phyloP scores from a whole-genome alignment of 2,329 filamentous ascomycete species.

The Emericellopsis atlantica region DNA sequence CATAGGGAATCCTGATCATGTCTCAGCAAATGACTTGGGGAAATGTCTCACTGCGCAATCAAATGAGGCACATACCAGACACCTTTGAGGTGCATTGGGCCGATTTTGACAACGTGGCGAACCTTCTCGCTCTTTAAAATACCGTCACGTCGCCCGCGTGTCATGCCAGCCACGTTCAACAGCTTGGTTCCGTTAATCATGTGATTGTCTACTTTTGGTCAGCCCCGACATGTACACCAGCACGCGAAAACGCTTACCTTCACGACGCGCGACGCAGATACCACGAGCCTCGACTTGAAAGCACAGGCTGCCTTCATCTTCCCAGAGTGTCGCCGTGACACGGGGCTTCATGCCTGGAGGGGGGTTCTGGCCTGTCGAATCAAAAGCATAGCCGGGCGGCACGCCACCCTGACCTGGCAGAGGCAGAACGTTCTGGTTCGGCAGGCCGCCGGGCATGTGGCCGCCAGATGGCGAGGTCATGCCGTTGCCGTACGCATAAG shows the following conservation, averaged over 20 bases:
- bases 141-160: slow-evolving; percentile 82
- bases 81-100: slow-evolving; percentile 96
- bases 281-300: slow-evolving; percentile 96
- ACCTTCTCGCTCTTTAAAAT: slow-evolving; percentile 97
- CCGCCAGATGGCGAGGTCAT: slow-evolving; percentile 68
- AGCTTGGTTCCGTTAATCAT: slow-evolving; percentile 99
- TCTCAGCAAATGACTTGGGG: slow-evolving; percentile 10
- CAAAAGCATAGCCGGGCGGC: slow-evolving; percentile 50
- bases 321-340: slow-evolving; percentile 94
- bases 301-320: slow-evolving; percentile 93
- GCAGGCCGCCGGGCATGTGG: slow-evolving; percentile 57
- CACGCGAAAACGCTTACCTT: slow-evolving; percentile 46
- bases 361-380: slow-evolving; percentile 83
- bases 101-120: slow-evolving; percentile 95
- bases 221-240: neutral
- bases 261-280: slow-evolving; percentile 86
- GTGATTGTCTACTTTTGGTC: slow-evolving; percentile 61
- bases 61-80: slow-evolving; percentile 60
- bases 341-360: slow-evolving; percentile 92
- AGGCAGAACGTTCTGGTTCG: slow-evolving; percentile 48
- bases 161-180: slow-evolving; percentile 96
- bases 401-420: slow-evolving; percentile 48
- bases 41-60: slow-evolving; percentile 7
- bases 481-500: slow-evolving; percentile 66
- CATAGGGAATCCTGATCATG: slow-evolving; percentile 77